These are phyloP conservation scores for Fusarium irregulare DNA, from an alignment of 2,329 filamentous ascomycete genomes.

Conservation along the genomic window DNA sequence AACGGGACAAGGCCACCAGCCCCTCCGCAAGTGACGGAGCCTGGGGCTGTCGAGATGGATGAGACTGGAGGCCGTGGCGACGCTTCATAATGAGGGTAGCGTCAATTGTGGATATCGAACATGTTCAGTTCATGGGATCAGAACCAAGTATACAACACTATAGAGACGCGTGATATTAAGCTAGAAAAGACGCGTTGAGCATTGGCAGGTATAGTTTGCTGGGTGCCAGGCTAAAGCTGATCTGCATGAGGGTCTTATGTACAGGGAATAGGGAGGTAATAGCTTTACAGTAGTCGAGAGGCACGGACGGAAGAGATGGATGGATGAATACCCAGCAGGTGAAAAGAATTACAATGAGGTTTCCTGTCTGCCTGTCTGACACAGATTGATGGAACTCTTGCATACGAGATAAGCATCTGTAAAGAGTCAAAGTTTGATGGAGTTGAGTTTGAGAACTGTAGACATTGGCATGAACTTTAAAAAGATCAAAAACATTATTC, in stretches of 20 bases:
- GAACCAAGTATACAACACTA: constrained; percentile 38
- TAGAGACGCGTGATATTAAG: constrained; percentile 41
- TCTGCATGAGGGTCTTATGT: constrained; percentile 26
- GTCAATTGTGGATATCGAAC: constrained; percentile 29
- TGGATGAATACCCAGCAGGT: constrained; percentile 38
- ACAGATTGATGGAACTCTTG: neutral
- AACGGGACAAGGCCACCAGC: constrained; percentile 32
- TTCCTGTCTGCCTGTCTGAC: neutral
- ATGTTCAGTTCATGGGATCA: constrained; percentile 16
- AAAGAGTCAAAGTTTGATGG: neutral
- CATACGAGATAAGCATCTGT: neutral
- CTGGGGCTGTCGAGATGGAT: constrained; percentile 28
- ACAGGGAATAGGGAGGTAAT: neutral
- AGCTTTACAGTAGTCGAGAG: neutral
- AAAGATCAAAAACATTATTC: neutral
- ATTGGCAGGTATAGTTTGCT: constrained; percentile 17
- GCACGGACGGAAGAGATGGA: constrained; percentile 23
- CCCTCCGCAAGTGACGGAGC: constrained; percentile 29
- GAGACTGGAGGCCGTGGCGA: constrained; percentile 33
- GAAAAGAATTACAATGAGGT: constrained; percentile 4
- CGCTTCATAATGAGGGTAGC: constrained; percentile 25
- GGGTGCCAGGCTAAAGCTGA: constrained; percentile 13
- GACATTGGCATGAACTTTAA: neutral
- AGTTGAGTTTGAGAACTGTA: neutral
- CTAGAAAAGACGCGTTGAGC: constrained; percentile 36